phyloP scores from a whole-genome alignment of 371 early-diverging fungal genomes.

The Coemansia sp. region DNA sequence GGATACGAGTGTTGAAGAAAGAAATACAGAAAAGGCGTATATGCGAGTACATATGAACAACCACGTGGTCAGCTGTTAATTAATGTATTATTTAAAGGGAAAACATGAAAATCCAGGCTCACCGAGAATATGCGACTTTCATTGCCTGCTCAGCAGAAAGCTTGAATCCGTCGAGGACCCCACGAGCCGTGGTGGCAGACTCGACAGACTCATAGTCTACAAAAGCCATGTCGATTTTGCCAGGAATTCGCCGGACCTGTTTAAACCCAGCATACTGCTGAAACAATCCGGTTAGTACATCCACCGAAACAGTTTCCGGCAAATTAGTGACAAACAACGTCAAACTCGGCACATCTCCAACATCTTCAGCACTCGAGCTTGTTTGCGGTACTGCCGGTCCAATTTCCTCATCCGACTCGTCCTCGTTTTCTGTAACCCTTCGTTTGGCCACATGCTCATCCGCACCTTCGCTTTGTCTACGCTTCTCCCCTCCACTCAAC shows the following conservation, averaged over 20 bases:
- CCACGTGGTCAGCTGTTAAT: neutral
- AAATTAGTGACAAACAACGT: slow-evolving; percentile 91
- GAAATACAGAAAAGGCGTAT: neutral
- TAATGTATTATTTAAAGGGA: neutral
- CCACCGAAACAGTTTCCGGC: slow-evolving; percentile 69
- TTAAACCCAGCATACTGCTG: slow-evolving; percentile 79
- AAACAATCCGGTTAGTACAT: slow-evolving; percentile 66
- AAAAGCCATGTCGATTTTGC: slow-evolving; percentile 85
- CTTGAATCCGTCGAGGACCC: slow-evolving; percentile 73
- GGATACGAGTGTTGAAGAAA: neutral
- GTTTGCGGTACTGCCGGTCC: slow-evolving; percentile 25
- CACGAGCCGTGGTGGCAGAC: slow-evolving; percentile 76
- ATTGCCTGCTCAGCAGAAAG: slow-evolving; percentile 71
- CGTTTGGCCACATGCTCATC: slow-evolving; percentile 21
- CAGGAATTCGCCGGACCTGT: slow-evolving; percentile 87
- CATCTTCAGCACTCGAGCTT: slow-evolving; percentile 40
- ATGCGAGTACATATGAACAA: neutral
- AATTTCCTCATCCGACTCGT: slow-evolving; percentile 26
- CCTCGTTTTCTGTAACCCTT: slow-evolving; percentile 17
- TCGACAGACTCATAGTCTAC: slow-evolving; percentile 86
- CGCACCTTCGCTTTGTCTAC: slow-evolving; percentile 5
- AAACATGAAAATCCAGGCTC: slow-evolving; percentile 49
- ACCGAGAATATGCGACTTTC: slow-evolving; percentile 76
- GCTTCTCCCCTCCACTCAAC: slow-evolving; percentile 10
- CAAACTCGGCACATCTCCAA: slow-evolving; percentile 75